A percentile compares a stretch with the other conserved stretches of the same genome.
These are phyloP conservation scores for Chenopodium formosanum DNA, from an alignment of 148 eudicot species.

Conservation along the genomic window DNA sequence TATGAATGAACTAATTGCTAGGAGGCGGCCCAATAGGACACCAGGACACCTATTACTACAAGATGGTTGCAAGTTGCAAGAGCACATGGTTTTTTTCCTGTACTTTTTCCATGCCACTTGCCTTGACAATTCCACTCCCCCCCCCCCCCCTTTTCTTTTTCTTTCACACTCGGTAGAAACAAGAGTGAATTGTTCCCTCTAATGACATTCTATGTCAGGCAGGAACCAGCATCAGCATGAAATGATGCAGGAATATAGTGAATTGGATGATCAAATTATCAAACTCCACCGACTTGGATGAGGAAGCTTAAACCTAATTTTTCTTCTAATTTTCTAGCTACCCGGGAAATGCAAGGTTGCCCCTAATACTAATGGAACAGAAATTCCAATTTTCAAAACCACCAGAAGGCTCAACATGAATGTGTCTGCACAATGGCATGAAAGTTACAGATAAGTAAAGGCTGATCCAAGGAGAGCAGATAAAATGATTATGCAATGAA, in stretches of 20 bases:
- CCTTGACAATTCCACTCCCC: not conserved
- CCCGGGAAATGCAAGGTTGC: not conserved
- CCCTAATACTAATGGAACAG: not conserved
- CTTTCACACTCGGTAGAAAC: not conserved
- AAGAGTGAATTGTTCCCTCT: not conserved
- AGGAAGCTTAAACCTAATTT: not conserved
- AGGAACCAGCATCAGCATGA: not conserved
- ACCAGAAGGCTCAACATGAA: not conserved
- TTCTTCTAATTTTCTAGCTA: not conserved
- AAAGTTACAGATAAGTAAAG: not conserved
- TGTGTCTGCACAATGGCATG: not conserved
- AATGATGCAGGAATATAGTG: not conserved
- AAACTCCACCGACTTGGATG: not conserved
- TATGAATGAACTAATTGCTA: slow-evolving; percentile 1
- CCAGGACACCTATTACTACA: slow-evolving; percentile 7
- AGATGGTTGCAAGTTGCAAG: slow-evolving; percentile 23
- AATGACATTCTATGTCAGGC: not conserved
- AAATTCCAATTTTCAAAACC: not conserved
- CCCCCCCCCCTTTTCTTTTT: not conserved
- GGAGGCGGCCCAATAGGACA: slow-evolving; percentile 14
- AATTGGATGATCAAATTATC: not conserved
- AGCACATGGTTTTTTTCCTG: slow-evolving; percentile 13
- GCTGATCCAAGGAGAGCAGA: not conserved
- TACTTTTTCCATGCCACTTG: not conserved
- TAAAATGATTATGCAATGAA: not conserved